Base-by-base conservation (phyloP, 2,329 filamentous ascomycete genomes). In the Botryotinia convoluta region DNA sequence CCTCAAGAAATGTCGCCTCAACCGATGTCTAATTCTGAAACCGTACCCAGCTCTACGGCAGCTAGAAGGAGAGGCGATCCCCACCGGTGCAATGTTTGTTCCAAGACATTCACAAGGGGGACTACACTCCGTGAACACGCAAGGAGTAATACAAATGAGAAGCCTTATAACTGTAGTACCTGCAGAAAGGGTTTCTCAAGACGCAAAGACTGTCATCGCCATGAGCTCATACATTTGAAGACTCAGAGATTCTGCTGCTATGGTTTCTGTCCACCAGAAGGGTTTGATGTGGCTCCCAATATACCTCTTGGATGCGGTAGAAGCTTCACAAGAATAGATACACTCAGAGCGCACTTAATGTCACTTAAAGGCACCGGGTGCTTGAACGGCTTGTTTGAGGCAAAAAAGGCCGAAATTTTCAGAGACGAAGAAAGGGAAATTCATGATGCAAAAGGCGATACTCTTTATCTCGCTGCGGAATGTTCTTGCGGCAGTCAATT, bases 281-380 rank as follows among this genome's bases (percentile, higher is more conserved):
- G 4, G 2, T 32, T 29, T 6, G 1, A 1, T 29, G 10, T 0
- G 14, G 6, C 12, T 29, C 1, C 2, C 0, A 4, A 7, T 22
- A 1, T 22, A 44, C 0, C 9, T 16, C 26, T 16, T 35, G 61
- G 61, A 39, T 72, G 61, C 10, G 37, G 37, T 12, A 9, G n/a
- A 2, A 6, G 20, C 16, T 72, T 72, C 20, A 8, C n/a, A 44
- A 72, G 61, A 16, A 16, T 18, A 22, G 48, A 72, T 44, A 10
- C 45, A 8, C 20, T 48, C 10, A n/a, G 1, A 29, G 22, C 32
- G 22, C 61, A 68, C 20, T 57, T 59, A 12, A 22, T 22, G 4
- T 44, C 61, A 18, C n/a, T 12, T 4, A 29, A 20, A 12, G 61
- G 29, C 2, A 16, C 14, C 3, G 12, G 1, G 8, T 59, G 70